phyloP scores from a whole-genome alignment of 1,139 yeast species.

The Schwanniomyces etchellsii region DNA sequence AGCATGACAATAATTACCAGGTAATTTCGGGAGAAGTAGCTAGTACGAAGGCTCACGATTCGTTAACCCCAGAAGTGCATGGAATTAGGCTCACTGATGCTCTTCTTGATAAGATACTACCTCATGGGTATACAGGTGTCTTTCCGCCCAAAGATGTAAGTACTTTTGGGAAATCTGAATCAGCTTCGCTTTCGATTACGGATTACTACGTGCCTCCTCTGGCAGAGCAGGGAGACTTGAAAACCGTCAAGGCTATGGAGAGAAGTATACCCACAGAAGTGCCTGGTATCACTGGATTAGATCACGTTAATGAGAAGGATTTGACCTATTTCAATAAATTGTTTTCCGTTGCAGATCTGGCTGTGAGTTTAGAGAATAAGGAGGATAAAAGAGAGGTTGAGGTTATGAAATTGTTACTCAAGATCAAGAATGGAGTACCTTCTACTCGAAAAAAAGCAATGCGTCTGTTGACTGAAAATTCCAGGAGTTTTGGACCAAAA shows the following conservation, averaged over 20 bases:
- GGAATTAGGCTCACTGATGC: conserved; percentile 47
- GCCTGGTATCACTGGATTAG: conserved; percentile 54
- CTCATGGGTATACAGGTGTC: conserved; percentile 46
- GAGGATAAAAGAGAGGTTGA: conserved; percentile 48
- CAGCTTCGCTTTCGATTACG: conserved; percentile 1
- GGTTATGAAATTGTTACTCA: conserved; percentile 59
- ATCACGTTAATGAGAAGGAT: conserved; percentile 69
- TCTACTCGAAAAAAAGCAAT: conserved; percentile 64
- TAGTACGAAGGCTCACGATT: background rate
- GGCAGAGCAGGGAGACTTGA: conserved; percentile 11
- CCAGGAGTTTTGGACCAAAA: conserved; percentile 64
- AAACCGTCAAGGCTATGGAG: conserved; percentile 19
- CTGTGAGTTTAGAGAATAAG: conserved; percentile 43
- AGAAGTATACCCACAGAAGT: conserved; percentile 44
- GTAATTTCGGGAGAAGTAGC: conserved; percentile 6
- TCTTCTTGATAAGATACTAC: conserved; percentile 47
- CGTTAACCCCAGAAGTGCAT: conserved; percentile 27
- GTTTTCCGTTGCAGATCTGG: conserved; percentile 28
- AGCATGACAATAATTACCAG: no score
- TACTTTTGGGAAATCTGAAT: conserved; percentile 15
- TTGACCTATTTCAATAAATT: conserved; percentile 65
- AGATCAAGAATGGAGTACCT: conserved; percentile 75
- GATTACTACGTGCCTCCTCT: conserved; percentile 23
- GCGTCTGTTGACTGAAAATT: conserved; percentile 60
- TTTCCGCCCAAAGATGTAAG: conserved; percentile 44